phyloP scores from a whole-genome alignment of 2,329 filamentous ascomycete species.

The Diaporthe ilicicola region DNA sequence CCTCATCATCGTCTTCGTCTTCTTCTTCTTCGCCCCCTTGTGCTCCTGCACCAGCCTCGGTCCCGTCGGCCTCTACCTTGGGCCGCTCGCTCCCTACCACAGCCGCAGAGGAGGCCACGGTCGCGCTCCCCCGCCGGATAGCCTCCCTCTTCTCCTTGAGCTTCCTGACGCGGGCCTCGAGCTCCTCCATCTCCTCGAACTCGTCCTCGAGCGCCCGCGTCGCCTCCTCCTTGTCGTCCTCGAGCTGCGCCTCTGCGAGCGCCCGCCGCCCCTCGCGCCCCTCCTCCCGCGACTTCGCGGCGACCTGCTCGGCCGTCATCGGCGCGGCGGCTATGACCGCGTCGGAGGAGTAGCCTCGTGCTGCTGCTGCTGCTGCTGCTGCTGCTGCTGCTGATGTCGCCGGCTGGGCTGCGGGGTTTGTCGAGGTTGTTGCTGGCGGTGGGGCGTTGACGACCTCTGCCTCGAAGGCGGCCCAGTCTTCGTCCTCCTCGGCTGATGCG shows the following conservation, averaged over 20 bases:
- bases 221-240: slow-evolving; percentile 80
- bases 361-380: slow-evolving; percentile 26
- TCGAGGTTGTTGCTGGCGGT: slow-evolving; percentile 37
- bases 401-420: slow-evolving; percentile 27
- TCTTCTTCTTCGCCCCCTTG: slow-evolving; percentile 48
- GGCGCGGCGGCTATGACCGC: slow-evolving; percentile 76
- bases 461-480: slow-evolving; percentile 88
- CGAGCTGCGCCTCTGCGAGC: slow-evolving; percentile 62
- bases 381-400: slow-evolving; percentile 23
- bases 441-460: slow-evolving; percentile 72
- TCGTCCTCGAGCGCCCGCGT: slow-evolving; percentile 77
- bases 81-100: not conserved
- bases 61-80: slow-evolving; percentile 23
- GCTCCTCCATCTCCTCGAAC: slow-evolving; percentile 83
- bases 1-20: slow-evolving; percentile 52
- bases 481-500: slow-evolving; percentile 64
- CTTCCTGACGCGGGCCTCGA: slow-evolving; percentile 75
- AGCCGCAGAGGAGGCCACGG: slow-evolving; percentile 29
- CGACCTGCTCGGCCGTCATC: slow-evolving; percentile 70
- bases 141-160: slow-evolving; percentile 78
- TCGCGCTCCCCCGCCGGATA: slow-evolving; percentile 55
- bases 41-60: slow-evolving; percentile 36
- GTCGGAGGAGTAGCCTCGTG: slow-evolving; percentile 46
- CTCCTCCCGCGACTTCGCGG: slow-evolving; percentile 59
- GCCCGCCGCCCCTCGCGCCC: slow-evolving; percentile 61